Base-by-base conservation (phyloP, 2,329 filamentous ascomycete genomes). In the Fusarium xyrophilum region DNA sequence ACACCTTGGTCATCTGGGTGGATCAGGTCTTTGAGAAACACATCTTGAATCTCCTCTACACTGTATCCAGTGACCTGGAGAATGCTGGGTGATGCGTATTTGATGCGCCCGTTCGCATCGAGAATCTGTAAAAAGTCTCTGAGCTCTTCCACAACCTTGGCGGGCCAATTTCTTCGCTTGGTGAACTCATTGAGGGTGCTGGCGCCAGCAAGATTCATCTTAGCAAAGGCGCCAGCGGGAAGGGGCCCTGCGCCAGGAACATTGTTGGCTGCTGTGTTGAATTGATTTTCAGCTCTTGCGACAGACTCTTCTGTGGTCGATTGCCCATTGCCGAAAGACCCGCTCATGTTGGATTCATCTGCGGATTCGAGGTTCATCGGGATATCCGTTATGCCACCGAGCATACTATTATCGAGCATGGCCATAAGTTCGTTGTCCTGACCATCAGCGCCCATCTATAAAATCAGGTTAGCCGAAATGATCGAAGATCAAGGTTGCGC, bases 81-180 rank as follows among this genome's bases (percentile, higher is more conserved):
- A 72, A 91, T 88, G 60, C 91, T 96, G 2, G 92, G 91, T 36
- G 93, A 97, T n/a, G 91, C 88, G 76, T 96, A 97, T 62, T 92
- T 86, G 72, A 98, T 90, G 68, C 91, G 88, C 38, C 93, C 93
- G 73, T 96, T 90, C 27, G 92, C 88, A 47, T 93, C 93, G 53
- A 98, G 86, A 62, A 98, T 93, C 76, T 97, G 90, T 57, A 97
- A 81, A 72, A 97, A 88, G 78, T 97, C 95, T 76, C 91, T 92
- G 72, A 98, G 83, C 82, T 97, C 94, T 78, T 96, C 92, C 27
- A 97, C 87, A 15, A 97, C 90, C 69, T 92, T 91, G 76, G 94
- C 92, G 19, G 93, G 91, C 95, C 95, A 97, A 76, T 96, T 87
- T 63, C 85, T 81, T 72, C 86, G 80, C 77, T 88, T 88, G 44